Evolutionary conservation across 345 rosid species (phyloP).

Genomic region (Hypericum androsaemum): DNA sequence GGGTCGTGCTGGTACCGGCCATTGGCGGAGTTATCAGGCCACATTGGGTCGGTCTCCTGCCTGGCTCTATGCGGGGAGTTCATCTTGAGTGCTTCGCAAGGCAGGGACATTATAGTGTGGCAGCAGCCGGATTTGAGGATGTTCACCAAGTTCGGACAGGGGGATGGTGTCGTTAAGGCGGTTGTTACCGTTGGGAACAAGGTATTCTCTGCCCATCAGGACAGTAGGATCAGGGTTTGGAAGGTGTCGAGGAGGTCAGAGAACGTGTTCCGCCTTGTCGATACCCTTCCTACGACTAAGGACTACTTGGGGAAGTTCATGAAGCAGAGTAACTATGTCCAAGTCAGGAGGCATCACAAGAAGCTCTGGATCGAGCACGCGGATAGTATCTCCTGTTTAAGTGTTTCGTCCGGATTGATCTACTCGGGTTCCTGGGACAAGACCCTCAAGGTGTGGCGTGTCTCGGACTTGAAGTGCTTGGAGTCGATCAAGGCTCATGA

Average conservation of each 20-base stretch:
- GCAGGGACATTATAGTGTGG: slow-evolving; percentile 95
- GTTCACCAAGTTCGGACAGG: slow-evolving; percentile 87
- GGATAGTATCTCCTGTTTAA: slow-evolving; percentile 22
- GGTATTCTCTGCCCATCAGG: slow-evolving; percentile 27
- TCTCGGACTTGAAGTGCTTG: slow-evolving; percentile 23
- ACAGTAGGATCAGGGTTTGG: slow-evolving; percentile 25
- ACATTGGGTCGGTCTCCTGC: slow-evolving; percentile 79
- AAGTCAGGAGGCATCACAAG: slow-evolving; percentile 23
- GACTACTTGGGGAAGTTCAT: slow-evolving; percentile 24
- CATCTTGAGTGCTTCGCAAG: slow-evolving; percentile 82
- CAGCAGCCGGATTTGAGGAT: slow-evolving; percentile 87
- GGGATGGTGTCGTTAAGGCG: slow-evolving; percentile 35
- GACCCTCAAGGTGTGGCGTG: slow-evolving; percentile 23
- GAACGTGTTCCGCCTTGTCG: slow-evolving; percentile 20
- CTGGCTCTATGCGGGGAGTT: slow-evolving; percentile 83
- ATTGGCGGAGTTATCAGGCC: slow-evolving; percentile 69
- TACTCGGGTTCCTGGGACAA: slow-evolving; percentile 30
- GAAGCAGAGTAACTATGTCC: slow-evolving; percentile 26
- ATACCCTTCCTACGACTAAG: slow-evolving; percentile 21
- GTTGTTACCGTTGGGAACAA: slow-evolving; percentile 17
- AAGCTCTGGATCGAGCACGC: slow-evolving; percentile 26
- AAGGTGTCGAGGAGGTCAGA: slow-evolving; percentile 24
- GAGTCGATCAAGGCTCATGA: slow-evolving; percentile 30
- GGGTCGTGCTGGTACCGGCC: slow-evolving; percentile 35
- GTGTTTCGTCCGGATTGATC: slow-evolving; percentile 11